These are phyloP conservation scores for Tinospora cordifolia DNA, from an alignment of 164 flowering plant genomes.

Conservation along the genomic window DNA sequence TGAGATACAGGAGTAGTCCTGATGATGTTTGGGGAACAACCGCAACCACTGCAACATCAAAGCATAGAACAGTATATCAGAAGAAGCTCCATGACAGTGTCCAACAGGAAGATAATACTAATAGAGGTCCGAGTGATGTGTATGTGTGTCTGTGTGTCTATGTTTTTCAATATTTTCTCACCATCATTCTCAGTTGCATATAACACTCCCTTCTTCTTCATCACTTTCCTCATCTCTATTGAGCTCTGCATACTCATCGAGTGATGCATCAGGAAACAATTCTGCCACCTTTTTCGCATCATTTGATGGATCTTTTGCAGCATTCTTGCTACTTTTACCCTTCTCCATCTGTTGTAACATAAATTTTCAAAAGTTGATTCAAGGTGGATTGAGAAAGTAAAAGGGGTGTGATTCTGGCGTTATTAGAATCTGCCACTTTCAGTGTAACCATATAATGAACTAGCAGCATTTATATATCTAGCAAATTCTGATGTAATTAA, in stretches of 20 bases:
- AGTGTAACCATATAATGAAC: no score
- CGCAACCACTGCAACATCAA: background rate
- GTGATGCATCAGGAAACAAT: conserved; percentile 36
- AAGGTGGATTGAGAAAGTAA: background rate
- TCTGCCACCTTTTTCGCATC: conserved; percentile 45
- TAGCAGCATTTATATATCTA: no score
- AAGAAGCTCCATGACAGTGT: background rate
- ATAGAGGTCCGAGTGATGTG: background rate
- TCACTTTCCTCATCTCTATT: conserved; percentile 24
- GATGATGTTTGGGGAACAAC: background rate
- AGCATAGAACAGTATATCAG: background rate
- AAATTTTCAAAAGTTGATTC: background rate
- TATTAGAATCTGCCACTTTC: background rate
- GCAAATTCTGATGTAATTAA: no score
- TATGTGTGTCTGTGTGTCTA: no score
- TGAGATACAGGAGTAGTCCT: no score
- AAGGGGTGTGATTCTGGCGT: background rate
- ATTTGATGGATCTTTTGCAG: conserved; percentile 17
- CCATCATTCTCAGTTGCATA: conserved; percentile 11
- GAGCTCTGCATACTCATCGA: conserved; percentile 44
- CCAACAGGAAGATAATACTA: background rate
- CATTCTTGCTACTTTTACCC: conserved; percentile 31
- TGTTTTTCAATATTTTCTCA: background rate
- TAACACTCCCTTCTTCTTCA: conserved; percentile 11
- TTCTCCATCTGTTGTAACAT: conserved; percentile 59